phyloP scores from a whole-genome alignment of 1,284 basidiomycete genomes.

The Filobasidium uniguttulatum region DNA sequence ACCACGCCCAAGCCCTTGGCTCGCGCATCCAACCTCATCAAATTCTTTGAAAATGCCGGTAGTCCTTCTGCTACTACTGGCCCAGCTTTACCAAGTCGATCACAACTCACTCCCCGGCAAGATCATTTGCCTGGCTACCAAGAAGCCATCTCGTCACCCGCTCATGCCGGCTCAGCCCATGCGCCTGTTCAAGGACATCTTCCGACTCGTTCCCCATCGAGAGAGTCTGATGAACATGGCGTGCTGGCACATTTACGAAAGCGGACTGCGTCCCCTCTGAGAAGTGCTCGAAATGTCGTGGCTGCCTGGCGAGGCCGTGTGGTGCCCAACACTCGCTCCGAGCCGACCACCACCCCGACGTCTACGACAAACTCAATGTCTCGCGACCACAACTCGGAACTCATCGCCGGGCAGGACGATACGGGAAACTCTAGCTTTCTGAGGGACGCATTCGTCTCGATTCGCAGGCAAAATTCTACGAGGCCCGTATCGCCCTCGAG shows the following conservation, averaged over 20 bases:
- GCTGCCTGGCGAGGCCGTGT: slow-evolving; percentile 13
- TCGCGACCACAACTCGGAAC: not conserved
- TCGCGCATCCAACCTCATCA: slow-evolving; percentile 6
- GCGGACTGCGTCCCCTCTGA: slow-evolving; percentile 6
- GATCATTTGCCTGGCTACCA: too few species aligned
- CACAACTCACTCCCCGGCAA: too few species aligned
- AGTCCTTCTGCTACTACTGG: not conserved
- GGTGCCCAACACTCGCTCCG: not conserved
- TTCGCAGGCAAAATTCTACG: slow-evolving; percentile 14
- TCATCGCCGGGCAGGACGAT: not conserved
- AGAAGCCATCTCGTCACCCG: not conserved
- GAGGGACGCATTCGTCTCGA: slow-evolving; percentile 14
- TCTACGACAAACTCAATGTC: too few species aligned
- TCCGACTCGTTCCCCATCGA: not conserved
- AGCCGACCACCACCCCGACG: not conserved
- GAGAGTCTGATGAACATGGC: not conserved
- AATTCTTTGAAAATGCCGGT: slow-evolving; percentile 6
- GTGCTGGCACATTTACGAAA: not conserved
- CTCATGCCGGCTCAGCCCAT: not conserved
- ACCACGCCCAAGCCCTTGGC: not conserved
- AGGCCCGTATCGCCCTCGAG: not conserved
- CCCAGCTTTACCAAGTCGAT: too few species aligned
- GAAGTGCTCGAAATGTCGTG: slow-evolving; percentile 14
- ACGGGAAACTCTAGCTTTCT: slow-evolving; percentile 1
- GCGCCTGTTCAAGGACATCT: not conserved